Evolutionary conservation across 1,284 basidiomycete species (phyloP).

Genomic region (Boletus sp.): DNA sequence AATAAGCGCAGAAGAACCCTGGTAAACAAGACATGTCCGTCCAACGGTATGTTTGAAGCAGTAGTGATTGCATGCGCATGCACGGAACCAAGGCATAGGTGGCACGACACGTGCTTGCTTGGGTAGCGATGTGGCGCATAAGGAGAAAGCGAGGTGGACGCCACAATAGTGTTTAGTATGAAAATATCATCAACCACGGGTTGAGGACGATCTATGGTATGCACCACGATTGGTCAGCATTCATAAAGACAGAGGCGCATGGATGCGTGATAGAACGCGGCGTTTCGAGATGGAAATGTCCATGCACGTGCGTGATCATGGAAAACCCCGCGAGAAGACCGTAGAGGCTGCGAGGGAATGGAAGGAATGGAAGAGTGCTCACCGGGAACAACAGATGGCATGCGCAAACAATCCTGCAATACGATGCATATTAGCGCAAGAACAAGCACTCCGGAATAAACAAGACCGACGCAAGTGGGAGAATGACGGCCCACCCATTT

Average conservation of each 20-base stretch:
- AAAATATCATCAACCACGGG: conserved; percentile 78
- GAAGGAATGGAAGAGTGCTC: conserved; percentile 26
- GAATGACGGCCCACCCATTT: conserved; percentile 63
- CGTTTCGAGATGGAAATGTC: background rate
- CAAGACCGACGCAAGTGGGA: conserved; percentile 56
- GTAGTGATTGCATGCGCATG: background rate
- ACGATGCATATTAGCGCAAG: conserved; percentile 5
- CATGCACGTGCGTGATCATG: conserved; percentile 2
- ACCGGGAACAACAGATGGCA: conserved; percentile 71
- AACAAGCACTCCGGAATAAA: background rate
- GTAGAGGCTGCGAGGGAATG: background rate
- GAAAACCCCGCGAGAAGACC: background rate
- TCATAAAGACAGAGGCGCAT: background rate
- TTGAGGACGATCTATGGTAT: conserved; percentile 64
- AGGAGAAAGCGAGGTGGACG: conserved; percentile 12
- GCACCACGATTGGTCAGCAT: conserved; percentile 20
- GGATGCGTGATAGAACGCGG: conserved; percentile 3
- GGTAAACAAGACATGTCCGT: conserved; percentile 11
- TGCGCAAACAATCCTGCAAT: conserved; percentile 48
- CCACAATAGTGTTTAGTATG: conserved; percentile 42
- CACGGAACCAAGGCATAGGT: background rate
- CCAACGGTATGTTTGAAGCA: background rate
- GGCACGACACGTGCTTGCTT: background rate
- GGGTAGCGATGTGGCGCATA: conserved; percentile 5
- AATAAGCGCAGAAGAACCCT: background rate